Conservation (phyloP, 2,329 filamentous ascomycete species). For the Xylariaceae sp. region DNA sequence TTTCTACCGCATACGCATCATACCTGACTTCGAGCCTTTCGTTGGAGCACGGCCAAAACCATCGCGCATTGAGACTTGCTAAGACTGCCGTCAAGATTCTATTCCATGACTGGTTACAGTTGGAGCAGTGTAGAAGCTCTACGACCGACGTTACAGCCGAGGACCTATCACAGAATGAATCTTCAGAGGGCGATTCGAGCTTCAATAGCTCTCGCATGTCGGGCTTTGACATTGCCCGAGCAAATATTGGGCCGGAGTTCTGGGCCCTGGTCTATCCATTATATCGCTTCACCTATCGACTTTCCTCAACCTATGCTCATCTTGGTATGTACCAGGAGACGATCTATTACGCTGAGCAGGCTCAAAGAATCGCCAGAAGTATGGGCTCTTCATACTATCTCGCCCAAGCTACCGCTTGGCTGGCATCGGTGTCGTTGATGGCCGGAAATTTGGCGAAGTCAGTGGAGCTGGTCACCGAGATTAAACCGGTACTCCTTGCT, state of each 20-base stretch:
- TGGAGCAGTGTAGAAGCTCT: constrained; percentile 50
- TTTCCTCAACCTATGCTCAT: constrained; percentile 81
- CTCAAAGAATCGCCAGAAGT: constrained; percentile 75
- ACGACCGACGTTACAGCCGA: constrained; percentile 27
- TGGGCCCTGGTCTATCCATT: constrained; percentile 82
- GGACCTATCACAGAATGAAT: constrained; percentile 38
- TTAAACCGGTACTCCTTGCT: constrained; percentile 57
- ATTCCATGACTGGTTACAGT: constrained; percentile 61
- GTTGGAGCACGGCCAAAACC: constrained; percentile 65
- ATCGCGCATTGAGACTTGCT: constrained; percentile 63
- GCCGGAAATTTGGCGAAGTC: constrained; percentile 67
- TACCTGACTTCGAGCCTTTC: constrained; percentile 71
- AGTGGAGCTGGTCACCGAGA: constrained; percentile 59
- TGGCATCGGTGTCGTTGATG: constrained; percentile 61
- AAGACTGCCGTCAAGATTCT: constrained; percentile 63
- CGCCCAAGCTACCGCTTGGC: constrained; percentile 61
- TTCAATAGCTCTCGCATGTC: constrained; percentile 39
- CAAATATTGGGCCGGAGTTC: constrained; percentile 67
- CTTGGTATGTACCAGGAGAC: constrained; percentile 89
- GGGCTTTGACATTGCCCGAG: constrained; percentile 30
- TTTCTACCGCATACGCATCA: constrained; percentile 63
- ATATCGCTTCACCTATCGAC: constrained; percentile 72
- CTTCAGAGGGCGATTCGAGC: constrained; percentile 38
- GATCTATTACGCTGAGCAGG: constrained; percentile 85
- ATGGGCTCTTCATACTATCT: constrained; percentile 67